Conservation (phyloP, 306 rosid species). For the Prunus salicina region DNA sequence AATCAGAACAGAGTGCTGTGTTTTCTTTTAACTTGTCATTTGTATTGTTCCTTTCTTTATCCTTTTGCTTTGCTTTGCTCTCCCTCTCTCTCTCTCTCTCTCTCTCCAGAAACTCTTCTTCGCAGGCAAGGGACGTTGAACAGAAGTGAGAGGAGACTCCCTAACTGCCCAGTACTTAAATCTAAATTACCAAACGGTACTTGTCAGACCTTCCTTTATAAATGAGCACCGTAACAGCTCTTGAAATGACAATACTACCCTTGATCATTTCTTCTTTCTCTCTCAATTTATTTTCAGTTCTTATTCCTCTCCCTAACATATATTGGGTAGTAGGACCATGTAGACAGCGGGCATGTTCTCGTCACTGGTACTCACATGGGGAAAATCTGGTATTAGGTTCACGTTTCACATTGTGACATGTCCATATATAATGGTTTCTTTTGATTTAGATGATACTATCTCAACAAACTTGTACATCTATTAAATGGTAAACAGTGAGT, state of each 20-base stretch:
- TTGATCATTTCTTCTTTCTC: background rate
- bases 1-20: slow-evolving; percentile 28
- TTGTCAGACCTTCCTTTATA: slow-evolving; percentile 25
- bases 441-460: background rate
- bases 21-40: slow-evolving; percentile 15
- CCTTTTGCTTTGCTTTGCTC: slow-evolving; percentile 27
- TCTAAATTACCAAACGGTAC: slow-evolving; percentile 54
- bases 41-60: slow-evolving; percentile 51
- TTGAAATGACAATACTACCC: slow-evolving; percentile 32
- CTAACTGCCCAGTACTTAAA: slow-evolving; percentile 49
- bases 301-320: background rate
- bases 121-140: slow-evolving; percentile 77
- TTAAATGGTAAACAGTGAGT: background rate
- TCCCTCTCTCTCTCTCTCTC: slow-evolving; percentile 30
- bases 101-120: slow-evolving; percentile 38
- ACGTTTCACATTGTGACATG: slow-evolving; percentile 5
- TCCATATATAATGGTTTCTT: background rate
- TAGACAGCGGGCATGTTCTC: slow-evolving; percentile 20
- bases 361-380: slow-evolving; percentile 29
- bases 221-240: slow-evolving; percentile 33
- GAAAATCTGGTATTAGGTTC: slow-evolving; percentile 2
- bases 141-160: slow-evolving; percentile 53
- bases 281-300: background rate
- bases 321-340: slow-evolving; percentile 11
- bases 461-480: background rate